These are phyloP conservation scores for Rhypophila decipiens DNA, from an alignment of 495 filamentous ascomycete species.

Conservation along the genomic window DNA sequence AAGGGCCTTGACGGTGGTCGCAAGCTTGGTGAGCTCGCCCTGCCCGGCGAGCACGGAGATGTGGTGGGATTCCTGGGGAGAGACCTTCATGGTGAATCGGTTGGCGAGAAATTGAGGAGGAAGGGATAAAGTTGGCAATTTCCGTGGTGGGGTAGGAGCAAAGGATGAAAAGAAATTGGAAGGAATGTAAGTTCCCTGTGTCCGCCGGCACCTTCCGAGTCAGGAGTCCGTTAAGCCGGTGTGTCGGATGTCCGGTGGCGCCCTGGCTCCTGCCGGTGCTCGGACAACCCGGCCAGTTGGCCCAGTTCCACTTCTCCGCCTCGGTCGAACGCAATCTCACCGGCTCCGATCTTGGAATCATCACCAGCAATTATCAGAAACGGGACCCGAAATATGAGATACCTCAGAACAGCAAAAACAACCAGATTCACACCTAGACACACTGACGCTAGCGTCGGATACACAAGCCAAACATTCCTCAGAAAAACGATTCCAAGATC, in stretches of 20 bases:
- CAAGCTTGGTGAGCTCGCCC: constrained; percentile 16
- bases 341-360: neutral
- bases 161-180: neutral
- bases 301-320: neutral
- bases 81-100: constrained; percentile 14
- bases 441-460: neutral
- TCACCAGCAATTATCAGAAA: neutral
- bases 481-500: neutral
- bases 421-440: neutral
- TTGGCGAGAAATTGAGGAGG: no score
- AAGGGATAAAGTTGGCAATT: no score
- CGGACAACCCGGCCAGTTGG: neutral
- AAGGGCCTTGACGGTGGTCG: constrained; percentile 9
- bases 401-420: neutral
- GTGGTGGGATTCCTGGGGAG: constrained; percentile 14
- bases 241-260: neutral
- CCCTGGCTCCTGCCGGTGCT: no score
- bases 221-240: neutral
- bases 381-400: neutral
- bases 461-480: neutral
- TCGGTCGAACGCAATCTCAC: neutral
- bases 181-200: no score
- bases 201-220: no score
- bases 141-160: neutral
- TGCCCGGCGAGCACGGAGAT: constrained; percentile 21